Base-by-base conservation (phyloP, 371 early-diverging fungal species). In the Mucor velutinosus region DNA sequence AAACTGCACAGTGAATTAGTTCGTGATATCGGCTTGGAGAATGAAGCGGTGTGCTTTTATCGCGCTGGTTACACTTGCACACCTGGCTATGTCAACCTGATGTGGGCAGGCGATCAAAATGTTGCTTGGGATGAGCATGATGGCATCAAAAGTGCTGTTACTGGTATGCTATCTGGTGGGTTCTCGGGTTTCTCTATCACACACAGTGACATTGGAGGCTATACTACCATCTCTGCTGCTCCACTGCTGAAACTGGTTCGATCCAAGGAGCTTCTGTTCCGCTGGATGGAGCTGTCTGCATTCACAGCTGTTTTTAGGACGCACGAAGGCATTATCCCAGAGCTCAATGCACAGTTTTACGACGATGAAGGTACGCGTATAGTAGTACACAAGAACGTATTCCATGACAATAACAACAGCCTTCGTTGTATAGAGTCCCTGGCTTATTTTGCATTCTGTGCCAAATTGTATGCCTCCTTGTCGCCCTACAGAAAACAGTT, bases 201-300 rank as follows among this genome's bases (percentile, higher is more conserved):
- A 7, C 86, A 85, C 32, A 71, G 77, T 33, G 86, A 85, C 58
- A 65, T 84, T 51, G 86, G 84, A 37, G 86, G 84, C 2, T 82
- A 76, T 64, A 81, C 62, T 0, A 76, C 76, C 21, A 64, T 80
- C 14, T 67, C 70, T 23, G 74, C 76, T 8, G 64, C 62, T 11
- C 74, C 74, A 1, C 66, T 76, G 4, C 32, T 74, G 19, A 70
- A 69, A 15, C 57, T 75, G 62, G 37, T 64, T n/a, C 72, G 81
- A n/a, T 61, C 71, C 11, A 67, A 65, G 29, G 85, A 85, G 23
- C 59, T 83, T 35, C 63, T 85, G 3, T 62, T 69, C 11, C 71
- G 85, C 12, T 85, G 85, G 85, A 81, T 83, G 80, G 85, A 85
- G 49, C 56, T 83, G 23, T 76, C 76, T n/a, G 82, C 78, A 3